Conservation (phyloP, 352 stramenopile genomes). For the Phytophthora brassicae region DNA sequence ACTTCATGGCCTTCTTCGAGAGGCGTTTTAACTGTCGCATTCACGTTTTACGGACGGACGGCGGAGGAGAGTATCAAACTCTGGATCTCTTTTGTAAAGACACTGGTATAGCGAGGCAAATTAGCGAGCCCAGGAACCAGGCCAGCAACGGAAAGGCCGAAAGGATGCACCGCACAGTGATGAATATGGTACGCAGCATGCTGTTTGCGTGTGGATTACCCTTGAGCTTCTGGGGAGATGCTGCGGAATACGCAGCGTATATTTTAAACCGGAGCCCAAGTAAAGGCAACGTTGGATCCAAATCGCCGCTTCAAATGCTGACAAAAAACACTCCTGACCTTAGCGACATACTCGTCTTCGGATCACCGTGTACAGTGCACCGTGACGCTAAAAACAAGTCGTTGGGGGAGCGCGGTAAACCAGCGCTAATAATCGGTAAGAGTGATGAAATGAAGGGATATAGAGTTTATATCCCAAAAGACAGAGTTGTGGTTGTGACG, state of each 20-base stretch:
- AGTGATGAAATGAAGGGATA: too few relatives aligned
- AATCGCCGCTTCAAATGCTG: too few relatives aligned
- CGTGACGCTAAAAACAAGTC: background rate
- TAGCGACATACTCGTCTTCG: conserved; percentile 12
- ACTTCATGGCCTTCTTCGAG: conserved; percentile 15
- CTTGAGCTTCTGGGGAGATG: conserved; percentile 22
- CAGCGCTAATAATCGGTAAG: too few relatives aligned
- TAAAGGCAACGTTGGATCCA: too few relatives aligned
- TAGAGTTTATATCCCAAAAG: too few relatives aligned
- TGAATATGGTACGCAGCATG: conserved; percentile 35
- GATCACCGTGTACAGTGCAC: conserved; percentile 10
- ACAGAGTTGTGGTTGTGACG: too few relatives aligned
- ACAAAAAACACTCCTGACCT: background rate
- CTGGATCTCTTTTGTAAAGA: conserved; percentile 26
- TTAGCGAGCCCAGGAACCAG: conserved; percentile 18
- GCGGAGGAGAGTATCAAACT: conserved; percentile 23
- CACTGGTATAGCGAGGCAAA: conserved; percentile 22
- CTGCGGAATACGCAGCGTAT: too few relatives aligned
- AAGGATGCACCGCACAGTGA: conserved; percentile 26
- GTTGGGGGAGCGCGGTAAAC: too few relatives aligned
- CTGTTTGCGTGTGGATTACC: conserved; percentile 25
- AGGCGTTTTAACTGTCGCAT: conserved; percentile 3
- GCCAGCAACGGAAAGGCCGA: conserved; percentile 32
- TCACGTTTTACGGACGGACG: conserved; percentile 11
- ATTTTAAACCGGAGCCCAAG: too few relatives aligned